These are phyloP conservation scores for Oryza longistaminata DNA, from an alignment of 176 grass and related monocot species.

Conservation along the genomic window DNA sequence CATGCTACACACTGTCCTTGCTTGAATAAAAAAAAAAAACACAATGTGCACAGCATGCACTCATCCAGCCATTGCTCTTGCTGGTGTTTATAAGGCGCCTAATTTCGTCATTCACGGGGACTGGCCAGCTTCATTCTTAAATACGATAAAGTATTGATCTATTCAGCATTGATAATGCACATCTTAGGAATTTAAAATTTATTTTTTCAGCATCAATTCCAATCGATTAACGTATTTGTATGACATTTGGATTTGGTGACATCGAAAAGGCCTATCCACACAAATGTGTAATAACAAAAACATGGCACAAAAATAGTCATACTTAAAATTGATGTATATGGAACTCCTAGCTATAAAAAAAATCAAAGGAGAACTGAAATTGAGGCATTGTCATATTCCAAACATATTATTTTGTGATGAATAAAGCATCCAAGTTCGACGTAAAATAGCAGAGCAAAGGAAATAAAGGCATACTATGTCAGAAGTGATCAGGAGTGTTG, in stretches of 20 bases:
- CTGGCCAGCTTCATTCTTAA: background rate
- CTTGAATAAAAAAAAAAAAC: too few species aligned
- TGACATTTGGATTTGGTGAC: conserved; percentile 3
- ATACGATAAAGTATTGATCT: background rate
- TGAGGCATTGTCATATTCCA: background rate
- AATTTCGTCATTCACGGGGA: too few species aligned
- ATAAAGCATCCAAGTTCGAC: background rate
- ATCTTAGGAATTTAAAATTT: background rate
- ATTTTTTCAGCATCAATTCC: background rate
- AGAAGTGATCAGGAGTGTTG: conserved; percentile 83
- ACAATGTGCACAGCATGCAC: too few species aligned
- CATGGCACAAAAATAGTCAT: conserved; percentile 2
- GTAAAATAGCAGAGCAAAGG: background rate
- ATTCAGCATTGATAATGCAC: background rate
- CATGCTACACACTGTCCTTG: too few species aligned
- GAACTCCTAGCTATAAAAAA: conserved; percentile 4
- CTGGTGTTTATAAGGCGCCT: too few species aligned
- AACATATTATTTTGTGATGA: background rate
- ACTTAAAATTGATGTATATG: background rate
- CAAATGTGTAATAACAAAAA: background rate
- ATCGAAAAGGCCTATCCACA: background rate
- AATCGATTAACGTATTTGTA: background rate
- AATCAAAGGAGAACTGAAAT: conserved; percentile 8
- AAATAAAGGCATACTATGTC: conserved; percentile 80
- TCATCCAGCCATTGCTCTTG: too few species aligned